Conservation (phyloP, 1,139 yeast species). For the Suhomyces ambrosiae region DNA sequence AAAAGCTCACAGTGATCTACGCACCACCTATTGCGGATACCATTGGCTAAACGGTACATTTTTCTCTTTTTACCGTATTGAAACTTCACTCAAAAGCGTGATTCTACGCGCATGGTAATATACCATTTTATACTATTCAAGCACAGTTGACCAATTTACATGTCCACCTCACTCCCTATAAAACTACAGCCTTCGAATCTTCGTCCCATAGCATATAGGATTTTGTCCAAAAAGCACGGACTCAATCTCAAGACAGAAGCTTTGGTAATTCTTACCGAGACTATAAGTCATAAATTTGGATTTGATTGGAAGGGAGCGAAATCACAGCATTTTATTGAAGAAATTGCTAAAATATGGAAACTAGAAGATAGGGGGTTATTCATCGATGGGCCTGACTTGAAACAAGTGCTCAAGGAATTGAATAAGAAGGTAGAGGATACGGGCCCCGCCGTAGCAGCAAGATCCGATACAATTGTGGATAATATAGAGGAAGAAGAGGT, state of each 20-base stretch:
- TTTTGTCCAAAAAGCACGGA: conserved; percentile 89
- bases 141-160: too few relatives aligned
- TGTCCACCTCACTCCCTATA: conserved; percentile 55
- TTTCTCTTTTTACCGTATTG: too few relatives aligned
- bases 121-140: too few relatives aligned
- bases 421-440: conserved; percentile 15
- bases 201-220: conserved; percentile 88
- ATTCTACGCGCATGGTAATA: too few relatives aligned
- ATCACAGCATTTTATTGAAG: conserved; percentile 72
- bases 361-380: conserved; percentile 85
- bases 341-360: conserved; percentile 82
- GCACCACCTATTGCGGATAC: too few relatives aligned
- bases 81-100: too few relatives aligned
- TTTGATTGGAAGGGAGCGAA: conserved; percentile 79
- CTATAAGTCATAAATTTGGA: conserved; percentile 76
- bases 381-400: conserved; percentile 72
- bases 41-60: too few relatives aligned
- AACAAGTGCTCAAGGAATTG: conserved; percentile 63
- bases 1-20: too few relatives aligned
- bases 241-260: conserved; percentile 88
- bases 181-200: conserved; percentile 76
- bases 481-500: conserved; percentile 21
- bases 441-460: conserved; percentile 22
- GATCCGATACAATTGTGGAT: conserved; percentile 39
- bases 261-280: conserved; percentile 66